Evolutionary conservation across 2,329 filamentous ascomycete species (phyloP), one percentile per base, ranked within the genome.

Genomic region (Paecilomyces dactylethromorphus): DNA sequence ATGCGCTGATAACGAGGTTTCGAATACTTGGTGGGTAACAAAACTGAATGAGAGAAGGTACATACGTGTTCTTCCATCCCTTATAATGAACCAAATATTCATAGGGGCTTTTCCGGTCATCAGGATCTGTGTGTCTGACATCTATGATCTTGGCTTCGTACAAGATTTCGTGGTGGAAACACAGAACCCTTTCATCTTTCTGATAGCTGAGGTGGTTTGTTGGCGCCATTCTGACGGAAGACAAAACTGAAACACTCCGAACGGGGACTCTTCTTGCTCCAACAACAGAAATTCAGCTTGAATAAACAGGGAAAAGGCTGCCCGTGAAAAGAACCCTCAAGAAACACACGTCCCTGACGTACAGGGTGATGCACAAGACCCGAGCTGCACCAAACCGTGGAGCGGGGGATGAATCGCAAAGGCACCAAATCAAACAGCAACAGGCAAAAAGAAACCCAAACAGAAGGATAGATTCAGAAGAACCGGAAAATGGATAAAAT

Each of bases 81-180:
- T 97, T 97, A 81, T 99, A 99, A 77, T 99, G 94, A 58, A 99
- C 90, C 71, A 90, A 90, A 79, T 96, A 99, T 73, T 91, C 86
- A 71, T 86, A 92, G 33, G 88, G 86, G 61, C 87, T 88, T 73
- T 86, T 87, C 75, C 89, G 87, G 69, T 88, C 87, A 52, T 80
- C 80, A 6, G 78, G 73, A 61, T 87, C 84, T 69, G 82, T 81
- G 74, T 80, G 78, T 66, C 83, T 86, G 32, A 90, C 82, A 64
- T 97, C 92, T 64, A 96, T 85, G 56, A 99, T 88, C 78, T 97
- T 97, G 65, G 94, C 94, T 76, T 99, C 94, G 72, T 99, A 99
- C 56, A 99, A 86, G 77, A 97, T 87, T 70, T 97, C 92, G 78
- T 93, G 91, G 74, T 99, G 94, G 72, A 97, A 97, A 79, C 94